These are phyloP conservation scores for Botrytis deweyae DNA, from an alignment of 2,329 filamentous ascomycete species.

Conservation along the genomic window DNA sequence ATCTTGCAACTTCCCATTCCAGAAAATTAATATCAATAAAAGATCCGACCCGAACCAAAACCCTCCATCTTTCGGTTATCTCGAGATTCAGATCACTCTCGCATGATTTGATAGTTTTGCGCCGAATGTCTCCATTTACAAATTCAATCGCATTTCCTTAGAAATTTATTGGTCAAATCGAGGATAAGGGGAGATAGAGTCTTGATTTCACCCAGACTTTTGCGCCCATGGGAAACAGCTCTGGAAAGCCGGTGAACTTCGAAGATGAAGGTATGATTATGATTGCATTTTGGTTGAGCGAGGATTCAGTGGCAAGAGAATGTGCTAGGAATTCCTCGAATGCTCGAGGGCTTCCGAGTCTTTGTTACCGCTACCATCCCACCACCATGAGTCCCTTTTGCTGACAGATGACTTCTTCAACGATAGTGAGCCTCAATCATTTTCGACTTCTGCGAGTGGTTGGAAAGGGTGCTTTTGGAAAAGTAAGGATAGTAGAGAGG, in stretches of 20 bases:
- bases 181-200: background rate
- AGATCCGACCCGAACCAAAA: background rate
- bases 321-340: background rate
- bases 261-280: conserved; percentile 80
- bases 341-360: background rate
- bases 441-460: conserved; percentile 94
- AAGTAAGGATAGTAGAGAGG: conserved; percentile 96
- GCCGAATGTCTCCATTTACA: conserved; percentile 20
- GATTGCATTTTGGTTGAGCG: conserved; percentile 38
- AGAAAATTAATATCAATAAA: conserved; percentile 1
- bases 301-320: conserved; percentile 4
- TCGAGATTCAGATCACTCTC: background rate
- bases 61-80: background rate
- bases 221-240: conserved; percentile 80
- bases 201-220: background rate
- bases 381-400: conserved; percentile 17
- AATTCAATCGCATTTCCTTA: background rate
- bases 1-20: background rate
- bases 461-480: conserved; percentile 96
- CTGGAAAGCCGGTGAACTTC: conserved; percentile 89
- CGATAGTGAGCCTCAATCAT: conserved; percentile 89
- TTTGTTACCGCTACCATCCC: background rate
- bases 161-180: background rate
- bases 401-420: conserved; percentile 30
- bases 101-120: conserved; percentile 9